Percentiles rank a stretch among this genome's conserved stretches.
Conservation (phyloP, 352 stramenopile species). For the Lagenidium giganteum region DNA sequence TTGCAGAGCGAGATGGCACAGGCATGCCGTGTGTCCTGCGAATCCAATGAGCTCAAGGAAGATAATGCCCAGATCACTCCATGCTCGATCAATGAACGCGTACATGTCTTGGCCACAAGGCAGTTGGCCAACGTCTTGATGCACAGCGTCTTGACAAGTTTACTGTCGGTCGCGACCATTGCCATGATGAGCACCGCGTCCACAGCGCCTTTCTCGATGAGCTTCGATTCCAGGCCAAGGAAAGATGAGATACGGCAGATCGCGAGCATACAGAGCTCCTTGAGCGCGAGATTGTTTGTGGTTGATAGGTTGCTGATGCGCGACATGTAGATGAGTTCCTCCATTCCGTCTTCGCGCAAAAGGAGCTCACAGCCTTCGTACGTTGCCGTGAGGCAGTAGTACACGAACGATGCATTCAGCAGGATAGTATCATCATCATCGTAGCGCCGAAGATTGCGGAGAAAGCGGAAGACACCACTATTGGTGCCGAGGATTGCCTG, state of each 20-base stretch:
- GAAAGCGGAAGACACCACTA: slow-evolving; percentile 51
- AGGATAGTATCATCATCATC: slow-evolving; percentile 37
- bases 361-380: slow-evolving; percentile 69
- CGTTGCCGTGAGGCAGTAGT: slow-evolving; percentile 56
- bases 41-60: slow-evolving; percentile 60
- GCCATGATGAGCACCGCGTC: slow-evolving; percentile 67
- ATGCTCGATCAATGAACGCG: slow-evolving; percentile 59
- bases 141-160: slow-evolving; percentile 60
- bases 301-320: slow-evolving; percentile 29
- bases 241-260: slow-evolving; percentile 71
- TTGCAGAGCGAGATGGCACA: slow-evolving; percentile 79
- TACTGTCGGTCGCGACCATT: slow-evolving; percentile 60
- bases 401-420: slow-evolving; percentile 67
- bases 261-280: slow-evolving; percentile 64
- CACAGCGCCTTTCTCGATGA: slow-evolving; percentile 74
- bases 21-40: slow-evolving; percentile 38
- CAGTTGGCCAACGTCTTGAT: slow-evolving; percentile 77
- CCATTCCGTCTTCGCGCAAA: slow-evolving; percentile 62
- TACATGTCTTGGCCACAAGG: slow-evolving; percentile 58
- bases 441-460: slow-evolving; percentile 39
- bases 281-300: slow-evolving; percentile 37
- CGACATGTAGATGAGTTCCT: slow-evolving; percentile 64
- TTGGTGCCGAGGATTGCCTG: slow-evolving; percentile 43
- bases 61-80: slow-evolving; percentile 73
- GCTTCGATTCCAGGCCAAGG: slow-evolving; percentile 39